Percentiles rank a stretch among this genome's conserved stretches.
Conservation (phyloP, 2,329 filamentous ascomycete species). For the Cercospora sesami region DNA sequence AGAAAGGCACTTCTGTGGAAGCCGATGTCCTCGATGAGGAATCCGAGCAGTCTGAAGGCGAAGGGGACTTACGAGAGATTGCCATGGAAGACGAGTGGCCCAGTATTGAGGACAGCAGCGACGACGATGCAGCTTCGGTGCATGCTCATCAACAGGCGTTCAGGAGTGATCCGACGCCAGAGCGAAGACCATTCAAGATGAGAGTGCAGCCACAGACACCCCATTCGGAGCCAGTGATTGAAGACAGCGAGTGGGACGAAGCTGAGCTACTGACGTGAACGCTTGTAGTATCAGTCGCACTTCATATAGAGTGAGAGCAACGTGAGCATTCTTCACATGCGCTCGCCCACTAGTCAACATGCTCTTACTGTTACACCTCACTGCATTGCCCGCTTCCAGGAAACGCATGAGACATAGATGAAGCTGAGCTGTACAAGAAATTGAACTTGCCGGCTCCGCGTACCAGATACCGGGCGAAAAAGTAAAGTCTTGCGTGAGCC, state of each 20-base stretch:
- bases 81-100: constrained; percentile 35
- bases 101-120: constrained; percentile 34
- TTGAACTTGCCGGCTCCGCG: not conserved
- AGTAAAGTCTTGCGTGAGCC: not conserved
- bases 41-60: constrained; percentile 25
- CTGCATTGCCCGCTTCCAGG: not conserved
- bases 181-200: constrained; percentile 20
- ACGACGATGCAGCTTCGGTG: constrained; percentile 29
- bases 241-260: constrained; percentile 58
- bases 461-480: not conserved
- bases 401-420: not conserved
- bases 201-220: constrained; percentile 36
- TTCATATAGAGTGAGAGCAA: not conserved
- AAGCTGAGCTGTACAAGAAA: not conserved
- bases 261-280: constrained; percentile 45
- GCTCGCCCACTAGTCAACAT: not conserved
- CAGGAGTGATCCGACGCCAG: constrained; percentile 29
- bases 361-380: not conserved
- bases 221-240: constrained; percentile 45
- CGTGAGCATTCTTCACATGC: not conserved
- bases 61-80: constrained; percentile 25
- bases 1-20: constrained; percentile 13
- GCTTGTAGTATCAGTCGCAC: not conserved
- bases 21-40: constrained; percentile 22
- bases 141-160: not conserved